phyloP scores from a whole-genome alignment of 768 basidiomycete genomes.

The Calocybe cyanea region DNA sequence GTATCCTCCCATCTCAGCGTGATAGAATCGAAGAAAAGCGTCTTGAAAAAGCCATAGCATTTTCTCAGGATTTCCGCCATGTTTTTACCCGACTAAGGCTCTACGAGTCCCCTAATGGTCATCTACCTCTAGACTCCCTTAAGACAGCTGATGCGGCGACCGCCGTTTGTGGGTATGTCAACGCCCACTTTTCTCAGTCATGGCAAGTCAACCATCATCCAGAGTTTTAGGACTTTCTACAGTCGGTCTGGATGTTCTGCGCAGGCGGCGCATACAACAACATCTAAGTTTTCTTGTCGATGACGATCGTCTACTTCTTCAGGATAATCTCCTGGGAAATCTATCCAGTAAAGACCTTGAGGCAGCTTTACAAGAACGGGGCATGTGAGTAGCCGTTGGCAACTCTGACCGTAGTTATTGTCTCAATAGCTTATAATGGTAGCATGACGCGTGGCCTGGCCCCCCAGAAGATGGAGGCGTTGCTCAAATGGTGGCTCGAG shows the following conservation, averaged over 20 bases:
- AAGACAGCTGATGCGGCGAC: slow-evolving; percentile 27
- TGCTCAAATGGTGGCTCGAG: slow-evolving; percentile 65
- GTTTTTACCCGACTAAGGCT: slow-evolving; percentile 32
- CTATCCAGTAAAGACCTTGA: slow-evolving; percentile 54
- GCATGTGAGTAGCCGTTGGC: slow-evolving; percentile 51
- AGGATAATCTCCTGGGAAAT: slow-evolving; percentile 38
- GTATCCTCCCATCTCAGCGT: slow-evolving; percentile 77
- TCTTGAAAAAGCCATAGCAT: slow-evolving; percentile 42
- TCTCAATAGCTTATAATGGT: neutral
- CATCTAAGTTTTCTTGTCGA: slow-evolving; percentile 45
- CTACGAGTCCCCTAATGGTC: slow-evolving; percentile 28
- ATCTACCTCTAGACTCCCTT: slow-evolving; percentile 29
- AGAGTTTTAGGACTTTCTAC: slow-evolving; percentile 42
- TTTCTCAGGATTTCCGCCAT: slow-evolving; percentile 31
- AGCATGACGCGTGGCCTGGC: slow-evolving; percentile 37
- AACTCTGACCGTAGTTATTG: slow-evolving; percentile 1
- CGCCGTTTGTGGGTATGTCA: slow-evolving; percentile 57
- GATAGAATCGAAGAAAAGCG: slow-evolving; percentile 56
- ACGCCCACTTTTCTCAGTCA: neutral
- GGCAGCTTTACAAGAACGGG: slow-evolving; percentile 72
- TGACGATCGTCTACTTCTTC: slow-evolving; percentile 63
- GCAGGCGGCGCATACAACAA: slow-evolving; percentile 37
- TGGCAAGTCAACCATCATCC: slow-evolving; percentile 4
- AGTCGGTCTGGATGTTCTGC: slow-evolving; percentile 37
- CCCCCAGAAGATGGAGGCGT: slow-evolving; percentile 42